Base-by-base conservation (phyloP, 768 basidiomycete genomes). In the Boletus tylopilopsis region DNA sequence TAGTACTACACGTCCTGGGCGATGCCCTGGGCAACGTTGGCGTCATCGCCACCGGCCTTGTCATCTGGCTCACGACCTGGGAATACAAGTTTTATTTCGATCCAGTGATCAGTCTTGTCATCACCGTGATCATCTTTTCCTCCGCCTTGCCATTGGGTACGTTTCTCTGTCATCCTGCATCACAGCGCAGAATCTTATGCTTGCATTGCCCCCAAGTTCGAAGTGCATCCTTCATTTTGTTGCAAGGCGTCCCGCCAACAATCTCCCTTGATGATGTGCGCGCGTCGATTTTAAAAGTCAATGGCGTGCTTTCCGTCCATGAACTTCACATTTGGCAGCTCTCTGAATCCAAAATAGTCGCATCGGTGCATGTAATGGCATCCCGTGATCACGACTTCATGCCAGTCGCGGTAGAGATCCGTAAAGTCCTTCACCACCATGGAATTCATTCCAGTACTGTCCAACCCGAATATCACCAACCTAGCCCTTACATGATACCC, bases 21-120 rank as follows among this genome's bases (percentile, higher is more conserved):
- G 95, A 99, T 72, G 95, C 95, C 47, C 79, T 99, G 22, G 96
- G 96, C 42, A 98, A 99, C 68, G 90, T 98, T 53, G 96, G 96
- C 45, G 96, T 99, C 54, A 96, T 99, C 51, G 84, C 87, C 30
- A 91, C 94, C 5, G 96, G 96, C 49, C 80, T 98, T 11, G 74
- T 98, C 63, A 96, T 99, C 63, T 94, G 92, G 94, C 78, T 89
- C 50, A 85, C 87, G 1, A 72, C 81, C 22, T 94, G 90, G 84
- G 69, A 72, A 57, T 94, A 80, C 78, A 92, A 88, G 64, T 89
- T 83, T 62, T 96, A 94, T 72, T 93, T 84, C 57, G 96, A 99
- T 66, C 96, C 96, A 1, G 66, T 87, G 34, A 93, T 99, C 70
- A 92, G 89, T 67, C 76, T 99, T 57, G 76, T 97, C 47, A 98